phyloP scores from a whole-genome alignment of 257 asterid genomes.

The Catharanthus roseus region DNA sequence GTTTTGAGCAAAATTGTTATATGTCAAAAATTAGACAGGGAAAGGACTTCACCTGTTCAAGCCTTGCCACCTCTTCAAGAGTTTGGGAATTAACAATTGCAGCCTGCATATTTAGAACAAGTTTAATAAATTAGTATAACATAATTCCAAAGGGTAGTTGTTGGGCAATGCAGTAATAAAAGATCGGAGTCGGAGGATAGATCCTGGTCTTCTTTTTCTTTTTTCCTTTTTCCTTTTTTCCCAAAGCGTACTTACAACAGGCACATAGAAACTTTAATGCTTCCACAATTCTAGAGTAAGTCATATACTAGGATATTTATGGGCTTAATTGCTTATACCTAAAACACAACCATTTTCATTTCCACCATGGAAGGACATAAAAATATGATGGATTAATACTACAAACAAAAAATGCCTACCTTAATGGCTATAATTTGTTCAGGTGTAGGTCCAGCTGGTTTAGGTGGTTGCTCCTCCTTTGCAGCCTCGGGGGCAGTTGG shows the following conservation, averaged over 20 bases:
- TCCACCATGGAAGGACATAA: background rate
- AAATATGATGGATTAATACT: background rate
- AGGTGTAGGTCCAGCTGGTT: constrained; percentile 82
- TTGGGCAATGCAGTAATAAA: background rate
- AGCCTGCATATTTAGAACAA: constrained; percentile 60
- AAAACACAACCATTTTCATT: background rate
- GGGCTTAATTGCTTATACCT: background rate
- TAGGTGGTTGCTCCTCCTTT: constrained; percentile 62
- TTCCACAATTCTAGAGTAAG: background rate
- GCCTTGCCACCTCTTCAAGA: constrained; percentile 98
- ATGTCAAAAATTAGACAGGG: background rate
- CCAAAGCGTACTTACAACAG: background rate
- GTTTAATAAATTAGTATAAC: background rate
- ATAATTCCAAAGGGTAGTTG: constrained; percentile 4
- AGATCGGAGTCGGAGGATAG: background rate
- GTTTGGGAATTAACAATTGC: constrained; percentile 96
- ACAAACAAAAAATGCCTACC: constrained; percentile 40
- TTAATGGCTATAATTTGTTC: constrained; percentile 95
- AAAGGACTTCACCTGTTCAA: constrained; percentile 72
- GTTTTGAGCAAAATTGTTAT: background rate
- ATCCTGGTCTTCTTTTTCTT: too few relatives aligned
- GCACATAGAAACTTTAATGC: too few relatives aligned
- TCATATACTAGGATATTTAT: too few relatives aligned
- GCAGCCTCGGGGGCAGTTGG: constrained; percentile 46
- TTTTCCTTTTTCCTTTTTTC: background rate